Base-by-base conservation (phyloP, 1,284 basidiomycete species). In the Baeospora myosura region DNA sequence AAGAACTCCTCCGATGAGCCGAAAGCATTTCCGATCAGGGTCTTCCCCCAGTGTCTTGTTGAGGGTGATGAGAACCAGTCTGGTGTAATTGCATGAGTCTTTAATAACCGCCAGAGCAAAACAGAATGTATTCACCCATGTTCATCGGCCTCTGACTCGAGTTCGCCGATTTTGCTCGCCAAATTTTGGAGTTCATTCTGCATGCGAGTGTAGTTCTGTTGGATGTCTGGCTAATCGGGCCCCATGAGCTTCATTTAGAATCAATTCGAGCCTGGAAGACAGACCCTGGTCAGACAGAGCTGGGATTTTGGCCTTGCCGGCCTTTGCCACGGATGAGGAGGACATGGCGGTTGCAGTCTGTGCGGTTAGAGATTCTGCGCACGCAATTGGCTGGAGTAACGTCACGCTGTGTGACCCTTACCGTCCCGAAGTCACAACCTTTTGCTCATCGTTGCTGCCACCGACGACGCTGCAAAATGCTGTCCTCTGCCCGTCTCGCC, bases 1-100 rank as follows among this genome's bases (percentile, higher is more conserved):
- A 6, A 99, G 76, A 2, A 97, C 85, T 22, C 95, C 96, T 8
- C 96, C 96, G 47, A 99, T 88, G 51, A 98, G 73, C 38, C 96
- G 82, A 66, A 98, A 99, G 65, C 96, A 98, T 65, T 91, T 93
- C 47, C 96, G 81, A 57, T 82, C 74, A 18, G 95, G 92, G 46
- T 95, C 89, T 45, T 76, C 74, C 23, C 69, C 72, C 31, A 88
- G 68, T 5, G 81, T 81, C 52, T 93, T 83, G 45, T 84, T 76
- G 21, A 99, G 67, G 1, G 95, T 98, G 1, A 77, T 76, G 34
- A 98, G 74, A 6, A 99, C 96, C 12, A 98, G 72, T 31, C 93
- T 98, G 53, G n/a, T 37, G 40, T 8, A 8, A 8, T 8, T 28
- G n/a, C 14, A 34, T n/a, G n/a, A n/a, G n/a, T 34, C n/a, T 6